phyloP scores from a whole-genome alignment of 2,329 filamentous ascomycete genomes.

The Akanthomyces muscarius region DNA sequence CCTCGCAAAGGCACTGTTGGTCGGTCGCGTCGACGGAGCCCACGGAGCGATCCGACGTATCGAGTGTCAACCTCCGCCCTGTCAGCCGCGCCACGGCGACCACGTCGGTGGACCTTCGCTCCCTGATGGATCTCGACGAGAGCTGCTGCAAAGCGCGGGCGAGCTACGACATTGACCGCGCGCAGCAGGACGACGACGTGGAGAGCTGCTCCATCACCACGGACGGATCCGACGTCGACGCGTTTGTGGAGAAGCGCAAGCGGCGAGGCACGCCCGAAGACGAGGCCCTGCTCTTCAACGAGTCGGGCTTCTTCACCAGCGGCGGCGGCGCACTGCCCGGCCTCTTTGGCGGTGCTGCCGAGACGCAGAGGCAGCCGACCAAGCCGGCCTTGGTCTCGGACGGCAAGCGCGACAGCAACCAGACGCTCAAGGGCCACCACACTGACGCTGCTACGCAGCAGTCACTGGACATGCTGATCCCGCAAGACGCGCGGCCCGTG shows the following conservation, averaged over 20 bases:
- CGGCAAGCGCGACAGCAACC: neutral
- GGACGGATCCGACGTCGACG: slow-evolving; percentile 29
- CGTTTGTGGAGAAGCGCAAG: slow-evolving; percentile 23
- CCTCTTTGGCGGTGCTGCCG: slow-evolving; percentile 22
- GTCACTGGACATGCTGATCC: no score
- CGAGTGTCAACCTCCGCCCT: slow-evolving; percentile 39
- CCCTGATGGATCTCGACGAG: slow-evolving; percentile 12
- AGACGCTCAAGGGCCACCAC: neutral
- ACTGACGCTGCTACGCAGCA: neutral
- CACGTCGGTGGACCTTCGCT: slow-evolving; percentile 40
- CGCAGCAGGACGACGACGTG: neutral
- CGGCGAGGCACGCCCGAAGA: slow-evolving; percentile 17
- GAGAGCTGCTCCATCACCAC: slow-evolving; percentile 20
- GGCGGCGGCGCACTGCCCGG: slow-evolving; percentile 27
- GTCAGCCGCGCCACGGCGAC: slow-evolving; percentile 42
- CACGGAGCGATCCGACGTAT: slow-evolving; percentile 32
- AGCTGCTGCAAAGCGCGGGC: neutral
- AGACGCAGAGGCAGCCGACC: neutral
- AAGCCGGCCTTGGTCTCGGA: no score
- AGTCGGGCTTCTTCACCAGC: slow-evolving; percentile 23
- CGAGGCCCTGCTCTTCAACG: slow-evolving; percentile 27
- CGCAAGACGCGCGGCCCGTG: no score
- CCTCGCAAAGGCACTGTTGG: slow-evolving; percentile 30
- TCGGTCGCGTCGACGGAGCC: slow-evolving; percentile 42
- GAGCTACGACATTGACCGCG: neutral